Evolutionary conservation across 176 grass and related monocot species (phyloP).

Genomic region (Musa beccarii): DNA sequence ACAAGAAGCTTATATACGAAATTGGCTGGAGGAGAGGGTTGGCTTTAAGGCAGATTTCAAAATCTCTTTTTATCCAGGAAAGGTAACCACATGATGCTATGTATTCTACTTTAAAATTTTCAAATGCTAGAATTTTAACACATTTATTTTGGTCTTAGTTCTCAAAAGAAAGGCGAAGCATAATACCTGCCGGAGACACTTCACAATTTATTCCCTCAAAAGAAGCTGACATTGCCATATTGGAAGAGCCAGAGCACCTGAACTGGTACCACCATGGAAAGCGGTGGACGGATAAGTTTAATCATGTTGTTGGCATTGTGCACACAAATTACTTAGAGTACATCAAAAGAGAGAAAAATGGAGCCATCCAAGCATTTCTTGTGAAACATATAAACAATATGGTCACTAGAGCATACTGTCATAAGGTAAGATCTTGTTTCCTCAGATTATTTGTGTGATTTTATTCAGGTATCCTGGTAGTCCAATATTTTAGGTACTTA

Average conservation of each 20-base stretch:
- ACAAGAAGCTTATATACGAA: constrained; percentile 73
- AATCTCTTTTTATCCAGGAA: constrained; percentile 95
- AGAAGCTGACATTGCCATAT: constrained; percentile 80
- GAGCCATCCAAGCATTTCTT: constrained; percentile 78
- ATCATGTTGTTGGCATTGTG: constrained; percentile 87
- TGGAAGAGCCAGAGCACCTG: constrained; percentile 91
- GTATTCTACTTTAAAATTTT: background rate
- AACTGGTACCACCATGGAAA: constrained; percentile 99
- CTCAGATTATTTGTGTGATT: background rate
- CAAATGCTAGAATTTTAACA: background rate
- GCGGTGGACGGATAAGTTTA: constrained; percentile 89
- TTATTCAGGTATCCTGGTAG: background rate
- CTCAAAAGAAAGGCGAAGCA: constrained; percentile 88
- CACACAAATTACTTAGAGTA: constrained; percentile 97
- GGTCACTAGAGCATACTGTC: constrained; percentile 66
- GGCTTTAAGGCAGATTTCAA: constrained; percentile 82
- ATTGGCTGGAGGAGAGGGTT: constrained; percentile 88
- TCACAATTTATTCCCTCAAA: constrained; percentile 73
- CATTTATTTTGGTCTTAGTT: constrained; percentile 36
- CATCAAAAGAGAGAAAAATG: constrained; percentile 91
- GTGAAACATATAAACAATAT: constrained; percentile 90
- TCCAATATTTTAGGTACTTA: background rate
- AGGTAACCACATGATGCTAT: constrained; percentile 32
- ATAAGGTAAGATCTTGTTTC: constrained; percentile 34
- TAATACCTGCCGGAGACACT: constrained; percentile 84